These are phyloP conservation scores for Paramecium tetraurelia DNA, from an alignment of 73 alveolate species.

Conservation along the genomic window DNA sequence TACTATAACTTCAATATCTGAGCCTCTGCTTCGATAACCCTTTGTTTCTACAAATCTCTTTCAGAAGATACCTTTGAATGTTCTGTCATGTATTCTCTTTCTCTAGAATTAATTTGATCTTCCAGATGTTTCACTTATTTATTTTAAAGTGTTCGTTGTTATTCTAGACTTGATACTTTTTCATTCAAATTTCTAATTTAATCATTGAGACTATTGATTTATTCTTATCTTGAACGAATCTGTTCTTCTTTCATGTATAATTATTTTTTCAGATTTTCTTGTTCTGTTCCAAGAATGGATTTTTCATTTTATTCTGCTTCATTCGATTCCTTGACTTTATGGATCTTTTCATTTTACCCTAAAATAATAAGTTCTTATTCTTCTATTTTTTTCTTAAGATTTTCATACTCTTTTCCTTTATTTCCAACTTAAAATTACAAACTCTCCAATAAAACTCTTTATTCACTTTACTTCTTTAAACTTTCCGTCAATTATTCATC, in stretches of 20 bases:
- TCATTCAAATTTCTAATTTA: background rate
- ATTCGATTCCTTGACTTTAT: background rate
- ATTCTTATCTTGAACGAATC: background rate
- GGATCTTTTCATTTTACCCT: background rate
- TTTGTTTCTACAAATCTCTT: background rate
- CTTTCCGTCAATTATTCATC: background rate
- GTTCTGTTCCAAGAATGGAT: background rate
- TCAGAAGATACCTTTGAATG: background rate
- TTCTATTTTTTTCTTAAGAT: background rate
- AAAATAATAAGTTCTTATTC: background rate
- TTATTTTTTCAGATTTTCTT: background rate
- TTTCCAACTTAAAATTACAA: background rate
- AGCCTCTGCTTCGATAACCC: background rate
- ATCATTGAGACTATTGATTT: background rate
- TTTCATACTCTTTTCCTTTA: background rate
- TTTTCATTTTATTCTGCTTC: background rate
- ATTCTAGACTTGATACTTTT: background rate
- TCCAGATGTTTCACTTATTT: background rate
- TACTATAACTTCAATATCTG: background rate
- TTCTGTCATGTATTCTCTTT: background rate
- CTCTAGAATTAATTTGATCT: background rate
- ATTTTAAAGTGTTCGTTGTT: background rate
- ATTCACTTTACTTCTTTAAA: background rate
- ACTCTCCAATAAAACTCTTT: background rate
- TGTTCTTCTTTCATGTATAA: background rate